A percentile compares a stretch with the other conserved stretches of the same genome.
These are phyloP conservation scores for Nasturtium officinale DNA, from an alignment of 345 rosid genomes.

Conservation along the genomic window DNA sequence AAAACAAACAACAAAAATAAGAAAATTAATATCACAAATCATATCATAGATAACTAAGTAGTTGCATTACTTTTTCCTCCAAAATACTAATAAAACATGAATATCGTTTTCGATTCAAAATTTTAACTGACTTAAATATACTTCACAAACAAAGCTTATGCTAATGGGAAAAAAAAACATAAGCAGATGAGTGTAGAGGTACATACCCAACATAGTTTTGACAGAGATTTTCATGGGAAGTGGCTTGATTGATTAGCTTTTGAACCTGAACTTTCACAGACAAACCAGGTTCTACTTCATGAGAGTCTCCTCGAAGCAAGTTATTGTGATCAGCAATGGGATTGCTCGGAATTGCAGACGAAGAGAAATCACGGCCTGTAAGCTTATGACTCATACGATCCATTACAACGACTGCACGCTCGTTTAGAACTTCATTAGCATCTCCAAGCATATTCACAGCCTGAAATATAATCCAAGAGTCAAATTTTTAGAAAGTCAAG, in stretches of 20 bases:
- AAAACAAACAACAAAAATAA: background rate
- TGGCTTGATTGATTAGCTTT: conserved; percentile 85
- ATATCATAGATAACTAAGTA: background rate
- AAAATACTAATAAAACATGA: background rate
- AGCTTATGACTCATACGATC: conserved; percentile 91
- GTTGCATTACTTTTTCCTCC: background rate
- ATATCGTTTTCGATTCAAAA: background rate
- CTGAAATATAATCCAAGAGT: conserved; percentile 45
- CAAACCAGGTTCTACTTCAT: conserved; percentile 88
- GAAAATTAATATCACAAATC: background rate
- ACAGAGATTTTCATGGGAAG: conserved; percentile 88
- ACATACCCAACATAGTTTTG: conserved; percentile 97
- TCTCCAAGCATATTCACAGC: conserved; percentile 97
- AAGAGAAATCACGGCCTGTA: conserved; percentile 89
- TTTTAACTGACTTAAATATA: background rate
- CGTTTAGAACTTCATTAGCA: conserved; percentile 94
- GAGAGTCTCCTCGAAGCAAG: conserved; percentile 74
- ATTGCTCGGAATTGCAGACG: conserved; percentile 54
- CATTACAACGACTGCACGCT: conserved; percentile 94
- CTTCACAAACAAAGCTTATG: background rate
- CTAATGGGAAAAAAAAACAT: background rate
- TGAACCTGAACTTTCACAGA: conserved; percentile 95
- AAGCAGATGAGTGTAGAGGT: conserved; percentile 2
- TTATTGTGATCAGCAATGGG: conserved; percentile 67
- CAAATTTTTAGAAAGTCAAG: background rate